These are phyloP conservation scores for Alternaria rosae DNA, from an alignment of 2,329 filamentous ascomycete genomes.

Conservation along the genomic window DNA sequence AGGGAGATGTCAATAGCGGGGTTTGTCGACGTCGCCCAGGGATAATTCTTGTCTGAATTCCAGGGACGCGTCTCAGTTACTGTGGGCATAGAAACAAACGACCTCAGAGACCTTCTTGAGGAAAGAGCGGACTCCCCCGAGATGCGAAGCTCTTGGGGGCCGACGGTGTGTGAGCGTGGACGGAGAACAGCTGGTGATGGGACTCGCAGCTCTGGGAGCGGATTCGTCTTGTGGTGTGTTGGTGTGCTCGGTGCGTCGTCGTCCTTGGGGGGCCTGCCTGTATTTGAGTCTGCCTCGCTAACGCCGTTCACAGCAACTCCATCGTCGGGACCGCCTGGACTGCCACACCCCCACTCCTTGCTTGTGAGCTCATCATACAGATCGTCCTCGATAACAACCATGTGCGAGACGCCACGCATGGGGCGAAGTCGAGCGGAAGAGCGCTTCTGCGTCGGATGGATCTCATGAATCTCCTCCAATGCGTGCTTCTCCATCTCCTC, in stretches of 20 bases:
- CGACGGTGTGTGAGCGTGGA: conserved; percentile 31
- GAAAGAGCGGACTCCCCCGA: conserved; percentile 33
- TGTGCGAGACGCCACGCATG: conserved; percentile 40
- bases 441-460: conserved; percentile 41
- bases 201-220: conserved; percentile 33
- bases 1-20: conserved; percentile 52
- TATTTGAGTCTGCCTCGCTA: conserved; percentile 22
- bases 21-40: conserved; percentile 51
- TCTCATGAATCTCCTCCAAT: conserved; percentile 40
- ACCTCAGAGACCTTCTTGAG: conserved; percentile 36
- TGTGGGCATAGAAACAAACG: conserved; percentile 33
- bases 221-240: conserved; percentile 25
- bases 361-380: conserved; percentile 42
- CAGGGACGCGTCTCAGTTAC: conserved; percentile 53
- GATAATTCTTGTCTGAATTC: conserved; percentile 58
- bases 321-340: conserved; percentile 12
- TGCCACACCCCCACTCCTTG: conserved; percentile 24
- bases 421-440: conserved; percentile 46
- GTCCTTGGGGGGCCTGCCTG: conserved; percentile 8
- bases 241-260: conserved; percentile 13
- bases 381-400: conserved; percentile 46
- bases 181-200: conserved; percentile 34
- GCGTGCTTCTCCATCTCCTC: conserved; percentile 49
- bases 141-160: conserved; percentile 21
- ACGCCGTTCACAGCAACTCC: conserved; percentile 9